Percentiles rank a stretch among this genome's conserved stretches.
These are phyloP conservation scores for Grigorovia jiainica DNA, from an alignment of 805 yeast genomes.

Conservation along the genomic window DNA sequence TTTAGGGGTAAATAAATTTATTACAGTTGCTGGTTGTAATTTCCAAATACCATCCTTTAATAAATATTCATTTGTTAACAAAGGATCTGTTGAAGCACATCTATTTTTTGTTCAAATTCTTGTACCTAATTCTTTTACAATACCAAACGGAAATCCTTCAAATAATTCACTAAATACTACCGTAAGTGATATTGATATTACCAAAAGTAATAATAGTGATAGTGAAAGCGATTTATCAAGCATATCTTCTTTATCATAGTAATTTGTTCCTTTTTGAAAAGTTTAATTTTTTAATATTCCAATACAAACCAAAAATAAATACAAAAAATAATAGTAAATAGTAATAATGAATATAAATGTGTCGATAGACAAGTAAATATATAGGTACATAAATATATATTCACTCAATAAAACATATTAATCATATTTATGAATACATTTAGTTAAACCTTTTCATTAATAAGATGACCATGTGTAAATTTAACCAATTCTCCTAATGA, in stretches of 20 bases:
- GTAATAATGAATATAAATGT: too few species aligned
- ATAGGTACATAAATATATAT: background rate
- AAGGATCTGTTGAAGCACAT: slow-evolving; percentile 46
- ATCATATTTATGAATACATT: too few species aligned
- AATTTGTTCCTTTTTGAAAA: too few species aligned
- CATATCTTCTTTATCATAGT: too few species aligned
- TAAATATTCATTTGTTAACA: slow-evolving; percentile 57
- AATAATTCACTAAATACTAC: background rate
- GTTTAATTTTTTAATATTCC: too few species aligned
- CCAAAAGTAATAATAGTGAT: background rate
- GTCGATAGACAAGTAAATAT: background rate
- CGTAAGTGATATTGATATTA: background rate
- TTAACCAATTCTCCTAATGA: slow-evolving; percentile 61
- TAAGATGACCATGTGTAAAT: slow-evolving; percentile 3
- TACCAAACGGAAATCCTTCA: background rate
- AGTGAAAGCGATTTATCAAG: background rate
- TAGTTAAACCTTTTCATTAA: too few species aligned
- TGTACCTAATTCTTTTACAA: slow-evolving; percentile 27
- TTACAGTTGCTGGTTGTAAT: slow-evolving; percentile 63
- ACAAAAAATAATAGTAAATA: too few species aligned
- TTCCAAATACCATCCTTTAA: slow-evolving; percentile 76
- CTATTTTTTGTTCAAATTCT: slow-evolving; percentile 68
- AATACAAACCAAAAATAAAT: too few species aligned
- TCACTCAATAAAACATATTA: too few species aligned
- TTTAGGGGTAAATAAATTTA: slow-evolving; percentile 46